These are phyloP conservation scores for Xerocomus brunneocitrinus DNA, from an alignment of 768 basidiomycete genomes.

Conservation along the genomic window DNA sequence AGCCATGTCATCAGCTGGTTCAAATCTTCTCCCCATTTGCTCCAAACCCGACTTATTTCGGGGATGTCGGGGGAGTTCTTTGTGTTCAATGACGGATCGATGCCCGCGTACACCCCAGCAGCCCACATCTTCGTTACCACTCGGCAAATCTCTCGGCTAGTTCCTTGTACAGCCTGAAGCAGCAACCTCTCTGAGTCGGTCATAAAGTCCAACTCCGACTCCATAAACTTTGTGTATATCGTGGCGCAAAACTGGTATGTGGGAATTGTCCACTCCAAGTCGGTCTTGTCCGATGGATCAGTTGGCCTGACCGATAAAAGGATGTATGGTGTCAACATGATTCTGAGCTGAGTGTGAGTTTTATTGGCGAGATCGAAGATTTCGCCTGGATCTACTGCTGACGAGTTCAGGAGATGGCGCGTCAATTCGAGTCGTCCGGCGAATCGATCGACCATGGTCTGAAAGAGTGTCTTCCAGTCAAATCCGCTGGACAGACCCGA, in stretches of 20 bases:
- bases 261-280: conserved; percentile 9
- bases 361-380: conserved; percentile 6
- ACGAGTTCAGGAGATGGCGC: too few relatives aligned
- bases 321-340: conserved; percentile 14
- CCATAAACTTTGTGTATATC: conserved; percentile 5
- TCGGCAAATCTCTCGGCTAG: conserved; percentile 17
- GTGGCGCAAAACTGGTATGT: conserved; percentile 8
- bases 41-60: not conserved
- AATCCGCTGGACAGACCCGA: conserved; percentile 25
- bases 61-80: not conserved
- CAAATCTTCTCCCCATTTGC: conserved; percentile 8
- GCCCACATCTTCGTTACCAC: not conserved
- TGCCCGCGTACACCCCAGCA: conserved; percentile 11
- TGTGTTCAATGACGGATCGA: not conserved
- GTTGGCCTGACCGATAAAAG: not conserved
- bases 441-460: conserved; percentile 39
- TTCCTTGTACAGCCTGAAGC: conserved; percentile 7
- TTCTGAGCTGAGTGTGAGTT: conserved; percentile 17
- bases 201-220: not conserved
- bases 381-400: conserved; percentile 7
- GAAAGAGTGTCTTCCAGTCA: conserved; percentile 40
- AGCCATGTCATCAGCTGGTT: conserved; percentile 15
- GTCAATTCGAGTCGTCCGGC: too few relatives aligned
- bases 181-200: conserved; percentile 11
- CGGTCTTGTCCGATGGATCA: not conserved